Evolutionary conservation across 768 basidiomycete genomes (phyloP).

Genomic region (Gyrodon lividus): DNA sequence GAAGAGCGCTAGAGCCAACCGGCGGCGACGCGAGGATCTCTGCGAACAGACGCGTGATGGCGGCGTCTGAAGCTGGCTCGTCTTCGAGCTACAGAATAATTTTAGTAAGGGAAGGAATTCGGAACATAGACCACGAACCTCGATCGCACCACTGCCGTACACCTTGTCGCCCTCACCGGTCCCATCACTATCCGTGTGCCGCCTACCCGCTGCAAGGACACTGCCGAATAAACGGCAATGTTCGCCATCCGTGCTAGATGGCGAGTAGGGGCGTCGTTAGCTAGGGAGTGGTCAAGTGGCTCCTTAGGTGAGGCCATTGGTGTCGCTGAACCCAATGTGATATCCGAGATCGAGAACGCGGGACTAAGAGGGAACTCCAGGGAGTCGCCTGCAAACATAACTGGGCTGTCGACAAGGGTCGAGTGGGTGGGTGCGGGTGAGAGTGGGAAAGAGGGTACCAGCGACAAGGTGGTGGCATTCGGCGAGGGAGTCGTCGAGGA

Average conservation of each 20-base stretch:
- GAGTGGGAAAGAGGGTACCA: slow-evolving; percentile 35
- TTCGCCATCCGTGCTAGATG: slow-evolving; percentile 98
- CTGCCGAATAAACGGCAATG: slow-evolving; percentile 52
- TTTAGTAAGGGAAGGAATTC: slow-evolving; percentile 23
- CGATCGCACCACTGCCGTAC: slow-evolving; percentile 28
- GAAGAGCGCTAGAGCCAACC: slow-evolving; percentile 31
- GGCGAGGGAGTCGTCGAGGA: slow-evolving; percentile 23
- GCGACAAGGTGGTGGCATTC: slow-evolving; percentile 28
- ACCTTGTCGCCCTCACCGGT: slow-evolving; percentile 17
- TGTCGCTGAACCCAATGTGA: slow-evolving; percentile 35
- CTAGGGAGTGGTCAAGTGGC: slow-evolving; percentile 35
- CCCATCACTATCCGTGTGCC: slow-evolving; percentile 32
- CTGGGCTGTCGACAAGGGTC: slow-evolving; percentile 36
- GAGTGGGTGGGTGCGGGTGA: slow-evolving; percentile 45
- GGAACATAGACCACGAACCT: slow-evolving; percentile 30
- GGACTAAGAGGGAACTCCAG: slow-evolving; percentile 39
- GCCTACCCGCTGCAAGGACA: slow-evolving; percentile 95
- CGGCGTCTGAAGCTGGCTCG: slow-evolving; percentile 47
- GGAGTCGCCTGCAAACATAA: slow-evolving; percentile 26
- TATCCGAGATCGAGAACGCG: slow-evolving; percentile 34
- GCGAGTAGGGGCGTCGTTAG: slow-evolving; percentile 71
- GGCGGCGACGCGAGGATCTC: slow-evolving; percentile 37
- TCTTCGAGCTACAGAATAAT: slow-evolving; percentile 40
- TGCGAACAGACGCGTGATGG: slow-evolving; percentile 32
- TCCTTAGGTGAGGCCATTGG: slow-evolving; percentile 19